phyloP scores from a whole-genome alignment of 495 filamentous ascomycete species.

The Neurospora discreta region DNA sequence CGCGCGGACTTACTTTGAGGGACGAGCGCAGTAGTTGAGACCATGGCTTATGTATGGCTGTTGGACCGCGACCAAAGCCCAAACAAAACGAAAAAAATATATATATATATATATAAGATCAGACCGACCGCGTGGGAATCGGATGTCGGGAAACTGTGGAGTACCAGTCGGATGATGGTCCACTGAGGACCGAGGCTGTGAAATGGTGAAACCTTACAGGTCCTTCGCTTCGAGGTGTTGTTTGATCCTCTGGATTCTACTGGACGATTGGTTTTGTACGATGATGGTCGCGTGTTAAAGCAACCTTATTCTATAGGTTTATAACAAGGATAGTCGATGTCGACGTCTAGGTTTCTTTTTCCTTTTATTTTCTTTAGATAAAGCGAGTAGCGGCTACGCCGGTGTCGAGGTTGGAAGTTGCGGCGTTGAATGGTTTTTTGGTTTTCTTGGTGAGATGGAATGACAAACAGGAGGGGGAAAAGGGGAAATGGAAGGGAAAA shows the following conservation, averaged over 20 bases:
- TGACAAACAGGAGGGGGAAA: background rate
- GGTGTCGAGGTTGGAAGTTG: background rate
- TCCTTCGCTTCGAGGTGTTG: background rate
- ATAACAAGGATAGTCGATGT: background rate
- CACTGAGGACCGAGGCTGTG: background rate
- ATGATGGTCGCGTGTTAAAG: background rate
- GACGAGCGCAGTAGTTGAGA: background rate
- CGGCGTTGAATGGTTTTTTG: background rate
- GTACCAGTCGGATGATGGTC: background rate
- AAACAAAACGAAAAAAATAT: background rate
- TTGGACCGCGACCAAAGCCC: background rate
- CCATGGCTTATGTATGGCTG: background rate
- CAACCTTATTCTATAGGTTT: background rate
- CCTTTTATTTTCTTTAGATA: too few relatives aligned
- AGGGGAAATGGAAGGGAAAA: background rate
- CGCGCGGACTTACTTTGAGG: background rate
- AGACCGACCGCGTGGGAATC: background rate
- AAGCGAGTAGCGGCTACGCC: background rate
- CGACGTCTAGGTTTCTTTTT: background rate
- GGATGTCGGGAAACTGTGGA: background rate
- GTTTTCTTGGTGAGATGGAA: background rate
- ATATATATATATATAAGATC: too few relatives aligned
- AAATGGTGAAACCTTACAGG: background rate
- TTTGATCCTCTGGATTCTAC: background rate
- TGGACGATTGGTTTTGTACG: background rate